Base-by-base conservation (phyloP, 2,329 filamentous ascomycete genomes). In the Cercospora zeina region DNA sequence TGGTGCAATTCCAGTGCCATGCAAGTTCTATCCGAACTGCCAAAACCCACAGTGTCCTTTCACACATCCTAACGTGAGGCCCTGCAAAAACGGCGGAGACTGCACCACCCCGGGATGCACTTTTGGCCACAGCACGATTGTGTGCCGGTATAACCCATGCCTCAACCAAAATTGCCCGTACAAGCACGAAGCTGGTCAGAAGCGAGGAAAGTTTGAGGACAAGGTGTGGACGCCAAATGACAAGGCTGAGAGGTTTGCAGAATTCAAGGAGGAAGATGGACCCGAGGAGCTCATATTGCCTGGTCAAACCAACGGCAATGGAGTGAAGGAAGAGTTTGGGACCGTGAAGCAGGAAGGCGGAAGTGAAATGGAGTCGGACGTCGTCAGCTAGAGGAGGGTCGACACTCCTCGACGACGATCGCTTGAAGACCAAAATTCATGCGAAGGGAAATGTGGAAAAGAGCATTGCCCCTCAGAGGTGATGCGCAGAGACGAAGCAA, bases 61-160 rank as follows among this genome's bases (percentile, higher is more conserved):
- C 82, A 89, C 88, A 75, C 95, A 99, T 74, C 92, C 92, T 0
- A 85, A 83, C 30, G 91, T 91, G 85, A 91, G 91, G 6, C 82
- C 91, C 24, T 99, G 95, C 80, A 88, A 91, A 62, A 97, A 97
- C 74, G 95, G 95, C 30, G 89, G 89, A 53, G 91, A 93, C 74
- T 99, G 95, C 81, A 87, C 87, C 36, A 86, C 86, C 3, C 79
- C 87, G 11, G 87, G 87, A 64, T 99, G 95, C 85, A 92, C 91
- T 70, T 99, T 96, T 74, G 93, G 90, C 11, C 95, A 99, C 78
- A 79, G 89, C 68, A 87, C 88, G 75, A 90, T 88, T 53, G 85
- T 89, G 75, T 99, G 95, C 87, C 92, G 87, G 74, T 97, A 89
- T 79, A 93, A 87, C 69, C 95, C 93, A 0, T 99, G 95, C 78